phyloP scores from a whole-genome alignment of 2,329 filamentous ascomycete species.

The Stagonosporopsis vannaccii region DNA sequence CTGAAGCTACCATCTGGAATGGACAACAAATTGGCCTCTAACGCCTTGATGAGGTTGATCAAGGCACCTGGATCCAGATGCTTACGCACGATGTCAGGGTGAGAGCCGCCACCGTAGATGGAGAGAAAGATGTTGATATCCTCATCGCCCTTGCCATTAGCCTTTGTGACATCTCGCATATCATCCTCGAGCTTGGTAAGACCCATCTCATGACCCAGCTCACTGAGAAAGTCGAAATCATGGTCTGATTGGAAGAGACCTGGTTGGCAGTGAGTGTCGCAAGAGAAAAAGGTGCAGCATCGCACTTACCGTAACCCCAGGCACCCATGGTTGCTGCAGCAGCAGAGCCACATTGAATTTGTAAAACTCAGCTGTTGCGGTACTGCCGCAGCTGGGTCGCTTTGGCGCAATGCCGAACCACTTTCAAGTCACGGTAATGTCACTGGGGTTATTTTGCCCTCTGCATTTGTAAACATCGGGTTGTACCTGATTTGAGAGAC shows the following conservation, averaged over 20 bases:
- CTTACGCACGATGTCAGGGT: slow-evolving; percentile 25
- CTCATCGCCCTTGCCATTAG: slow-evolving; percentile 16
- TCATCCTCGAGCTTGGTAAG: slow-evolving; percentile 21
- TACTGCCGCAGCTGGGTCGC: too few relatives aligned
- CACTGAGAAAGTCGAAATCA: slow-evolving; percentile 26
- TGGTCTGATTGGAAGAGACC: slow-evolving; percentile 34
- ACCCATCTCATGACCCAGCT: slow-evolving; percentile 22
- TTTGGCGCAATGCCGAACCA: too few relatives aligned
- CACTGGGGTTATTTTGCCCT: too few relatives aligned
- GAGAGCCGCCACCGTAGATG: slow-evolving; percentile 18
- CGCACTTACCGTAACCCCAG: slow-evolving; percentile 24
- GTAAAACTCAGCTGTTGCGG: too few relatives aligned
- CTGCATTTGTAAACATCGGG: background rate
- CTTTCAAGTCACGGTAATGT: too few relatives aligned
- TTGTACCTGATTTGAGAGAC: too few relatives aligned
- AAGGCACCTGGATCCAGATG: slow-evolving; percentile 28
- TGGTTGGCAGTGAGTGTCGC: background rate
- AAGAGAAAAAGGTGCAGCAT: background rate
- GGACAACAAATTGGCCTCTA: slow-evolving; percentile 21
- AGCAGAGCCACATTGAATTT: background rate
- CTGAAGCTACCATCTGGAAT: background rate
- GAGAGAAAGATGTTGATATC: slow-evolving; percentile 17
- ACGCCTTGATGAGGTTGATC: slow-evolving; percentile 18
- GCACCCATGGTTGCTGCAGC: slow-evolving; percentile 25
- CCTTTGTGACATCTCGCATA: slow-evolving; percentile 19